A percentile compares a stretch with the other conserved stretches of the same genome.
Conservation (phyloP, 768 basidiomycete genomes). For the Pulveroboletus frians region DNA sequence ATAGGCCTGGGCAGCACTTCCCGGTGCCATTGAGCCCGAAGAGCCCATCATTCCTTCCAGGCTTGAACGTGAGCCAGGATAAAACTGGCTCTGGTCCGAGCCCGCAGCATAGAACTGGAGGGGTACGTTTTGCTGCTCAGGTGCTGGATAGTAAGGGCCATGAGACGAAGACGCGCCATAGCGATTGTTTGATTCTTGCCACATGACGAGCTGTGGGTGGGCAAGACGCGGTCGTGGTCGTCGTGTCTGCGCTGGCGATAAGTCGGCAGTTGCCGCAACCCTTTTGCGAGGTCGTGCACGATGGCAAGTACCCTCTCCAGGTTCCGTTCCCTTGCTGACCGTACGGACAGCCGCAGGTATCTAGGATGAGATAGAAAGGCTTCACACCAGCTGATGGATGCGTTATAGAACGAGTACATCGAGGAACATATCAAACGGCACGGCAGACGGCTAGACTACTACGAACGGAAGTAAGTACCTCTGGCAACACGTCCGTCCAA, state of each 20-base stretch:
- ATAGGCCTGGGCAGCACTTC: slow-evolving; percentile 44
- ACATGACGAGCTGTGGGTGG: slow-evolving; percentile 42
- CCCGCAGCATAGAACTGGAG: slow-evolving; percentile 76
- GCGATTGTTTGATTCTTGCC: slow-evolving; percentile 63
- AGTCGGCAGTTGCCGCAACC: slow-evolving; percentile 28
- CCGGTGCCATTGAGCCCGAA: slow-evolving; percentile 49
- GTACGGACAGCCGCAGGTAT: slow-evolving; percentile 60
- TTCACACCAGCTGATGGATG: slow-evolving; percentile 6
- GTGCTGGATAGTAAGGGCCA: slow-evolving; percentile 46
- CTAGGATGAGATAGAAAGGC: background rate
- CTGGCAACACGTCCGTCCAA: background rate
- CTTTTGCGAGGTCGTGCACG: slow-evolving; percentile 5
- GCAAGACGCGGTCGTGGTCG: slow-evolving; percentile 1
- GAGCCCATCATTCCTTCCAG: slow-evolving; percentile 63
- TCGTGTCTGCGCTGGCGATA: slow-evolving; percentile 6
- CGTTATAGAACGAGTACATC: slow-evolving; percentile 90
- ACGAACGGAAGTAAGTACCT: slow-evolving; percentile 79
- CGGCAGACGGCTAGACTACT: slow-evolving; percentile 93
- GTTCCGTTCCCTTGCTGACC: slow-evolving; percentile 9
- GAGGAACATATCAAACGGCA: slow-evolving; percentile 98
- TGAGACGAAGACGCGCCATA: slow-evolving; percentile 60
- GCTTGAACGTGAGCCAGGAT: slow-evolving; percentile 68
- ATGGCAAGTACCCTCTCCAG: slow-evolving; percentile 24
- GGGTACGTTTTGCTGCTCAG: slow-evolving; percentile 49
- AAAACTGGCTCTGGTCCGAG: slow-evolving; percentile 54